Base-by-base conservation (phyloP, 129 eudicot species). In the Cynara cardunculus region DNA sequence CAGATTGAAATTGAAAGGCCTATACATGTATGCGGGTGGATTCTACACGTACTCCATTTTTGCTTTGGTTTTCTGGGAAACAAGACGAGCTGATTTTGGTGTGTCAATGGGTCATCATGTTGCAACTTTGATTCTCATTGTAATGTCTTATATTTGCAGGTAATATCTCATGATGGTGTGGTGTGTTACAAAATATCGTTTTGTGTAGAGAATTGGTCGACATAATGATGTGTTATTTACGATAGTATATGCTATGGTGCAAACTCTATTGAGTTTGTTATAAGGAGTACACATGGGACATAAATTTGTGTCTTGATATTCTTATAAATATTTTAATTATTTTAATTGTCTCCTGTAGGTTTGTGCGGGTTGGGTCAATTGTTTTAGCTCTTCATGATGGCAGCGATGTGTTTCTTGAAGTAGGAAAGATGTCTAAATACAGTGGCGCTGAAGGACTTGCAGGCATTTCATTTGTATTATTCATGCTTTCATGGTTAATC, bases 11-110 rank as follows among this genome's bases (percentile, higher is more conserved):
- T 78, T 89, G 67, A 87, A 89, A 82, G 84, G 83, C 9, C 69
- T 84, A 18, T 87, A 89, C 81, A 87, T 89, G 90, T 87, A 87
- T 39, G 34, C 87, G 46, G 88, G 84, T 80, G 93, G 93, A 26
- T 89, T 89, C 83, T 89, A 89, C 72, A 49, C 59, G 13, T 87
- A 89, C 72, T 83, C 93, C 56, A 89, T 89, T 21, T 89, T 89
- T 82, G 90, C 93, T 64, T 81, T 89, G 82, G 61, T 89, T 44
- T 89, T 87, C 64, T 89, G 90, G 90, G 93, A 89, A 80, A 87
- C 90, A 69, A 82, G 90, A 34, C 87, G 90, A 64, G 85, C 90
- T 16, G 93, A 89, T 49, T 89, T 87, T 77, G 85, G 83, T 32
- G 90, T 85, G 62, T 85, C 89, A 1, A 84, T 89, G 93, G 87